phyloP scores from a whole-genome alignment of 257 asterid genomes.

The Salvia splendens region DNA sequence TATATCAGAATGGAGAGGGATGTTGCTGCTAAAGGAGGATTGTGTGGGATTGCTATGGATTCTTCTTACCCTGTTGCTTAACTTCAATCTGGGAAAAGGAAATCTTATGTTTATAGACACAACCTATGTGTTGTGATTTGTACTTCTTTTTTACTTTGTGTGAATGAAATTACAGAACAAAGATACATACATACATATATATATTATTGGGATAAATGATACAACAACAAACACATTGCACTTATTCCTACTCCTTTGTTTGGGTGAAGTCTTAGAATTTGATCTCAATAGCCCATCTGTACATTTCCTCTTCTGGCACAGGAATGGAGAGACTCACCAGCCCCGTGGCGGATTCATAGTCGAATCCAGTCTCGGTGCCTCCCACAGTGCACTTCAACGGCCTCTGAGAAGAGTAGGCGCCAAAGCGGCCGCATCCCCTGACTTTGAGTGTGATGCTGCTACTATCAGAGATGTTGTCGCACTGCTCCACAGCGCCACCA shows the following conservation, averaged over 20 bases:
- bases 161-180: not conserved
- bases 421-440: conserved; percentile 83
- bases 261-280: not conserved
- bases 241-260: conserved; percentile 16
- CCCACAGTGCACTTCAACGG: conserved; percentile 60
- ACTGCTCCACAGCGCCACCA: conserved; percentile 73
- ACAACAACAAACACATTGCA: conserved; percentile 16
- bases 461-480: not conserved
- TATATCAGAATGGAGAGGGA: conserved; percentile 44
- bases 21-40: conserved; percentile 34
- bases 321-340: conserved; percentile 52
- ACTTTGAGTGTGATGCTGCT: conserved; percentile 34
- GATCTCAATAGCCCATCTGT: conserved; percentile 22
- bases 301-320: conserved; percentile 55
- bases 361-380: conserved; percentile 41
- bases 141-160: not conserved
- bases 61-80: conserved; percentile 46
- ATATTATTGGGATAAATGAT: conserved; percentile 12
- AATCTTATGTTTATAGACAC: not conserved
- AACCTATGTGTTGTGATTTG: not conserved
- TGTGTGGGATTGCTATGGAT: conserved; percentile 50
- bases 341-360: conserved; percentile 54
- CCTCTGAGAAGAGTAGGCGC: conserved; percentile 66
- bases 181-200: not conserved
- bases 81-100: not conserved